Evolutionary conservation across 2,329 filamentous ascomycete genomes (phyloP).

Genomic region (Graphiopsis chlorocephala): DNA sequence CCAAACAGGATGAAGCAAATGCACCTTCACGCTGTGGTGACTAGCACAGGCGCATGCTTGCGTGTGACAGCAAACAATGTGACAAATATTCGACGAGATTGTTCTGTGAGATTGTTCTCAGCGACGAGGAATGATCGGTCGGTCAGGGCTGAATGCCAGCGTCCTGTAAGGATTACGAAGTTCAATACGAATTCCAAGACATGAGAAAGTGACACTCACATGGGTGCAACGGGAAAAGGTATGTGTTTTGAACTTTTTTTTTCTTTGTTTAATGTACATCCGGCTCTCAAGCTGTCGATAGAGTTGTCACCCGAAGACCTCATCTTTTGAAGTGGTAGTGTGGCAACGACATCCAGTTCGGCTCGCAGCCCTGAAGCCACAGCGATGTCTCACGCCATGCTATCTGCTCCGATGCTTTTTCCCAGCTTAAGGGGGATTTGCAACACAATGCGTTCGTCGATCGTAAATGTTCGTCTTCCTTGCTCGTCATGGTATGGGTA

Average conservation of each 20-base stretch:
- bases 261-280: not conserved
- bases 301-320: not conserved
- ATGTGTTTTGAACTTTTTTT: not conserved
- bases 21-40: not conserved
- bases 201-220: not conserved
- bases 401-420: not conserved
- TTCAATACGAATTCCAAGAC: not conserved
- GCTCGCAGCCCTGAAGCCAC: not conserved
- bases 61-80: not conserved
- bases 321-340: constrained; percentile 1
- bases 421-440: not conserved
- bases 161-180: not conserved
- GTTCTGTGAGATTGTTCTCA: not conserved
- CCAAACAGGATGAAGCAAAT: not conserved
- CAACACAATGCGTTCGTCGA: constrained; percentile 7
- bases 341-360: not conserved
- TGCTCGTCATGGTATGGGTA: constrained; percentile 7
- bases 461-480: constrained; percentile 11
- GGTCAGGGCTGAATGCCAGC: not conserved
- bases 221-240: not conserved
- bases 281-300: not conserved
- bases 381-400: constrained; percentile 4
- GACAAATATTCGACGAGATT: not conserved
- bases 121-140: no score
- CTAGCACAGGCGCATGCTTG: not conserved